phyloP scores from a whole-genome alignment of 2,329 filamentous ascomycete genomes.

The Pleurostoma richardsiae region DNA sequence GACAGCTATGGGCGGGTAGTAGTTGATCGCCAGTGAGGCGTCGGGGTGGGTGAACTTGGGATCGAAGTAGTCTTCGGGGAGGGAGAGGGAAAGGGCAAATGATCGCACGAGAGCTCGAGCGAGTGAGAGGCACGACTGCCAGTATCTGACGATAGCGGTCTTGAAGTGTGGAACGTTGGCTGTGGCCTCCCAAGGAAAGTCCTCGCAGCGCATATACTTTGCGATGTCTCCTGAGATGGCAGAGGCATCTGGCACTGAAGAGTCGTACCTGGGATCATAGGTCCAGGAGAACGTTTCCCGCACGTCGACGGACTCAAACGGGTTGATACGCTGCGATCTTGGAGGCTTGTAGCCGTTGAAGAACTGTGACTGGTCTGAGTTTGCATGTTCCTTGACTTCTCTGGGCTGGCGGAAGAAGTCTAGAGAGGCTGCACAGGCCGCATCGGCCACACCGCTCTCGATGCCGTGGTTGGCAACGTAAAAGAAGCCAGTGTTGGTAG shows the following conservation, averaged over 20 bases:
- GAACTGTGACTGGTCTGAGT: constrained; percentile 29
- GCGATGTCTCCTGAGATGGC: constrained; percentile 37
- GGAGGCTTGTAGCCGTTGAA: constrained; percentile 43
- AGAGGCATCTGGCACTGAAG: constrained; percentile 31
- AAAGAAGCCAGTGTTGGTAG: constrained; percentile 49
- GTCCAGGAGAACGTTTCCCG: constrained; percentile 46
- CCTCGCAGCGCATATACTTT: constrained; percentile 36
- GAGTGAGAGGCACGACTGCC: constrained; percentile 40
- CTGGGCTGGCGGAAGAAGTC: constrained; percentile 43
- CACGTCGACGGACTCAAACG: constrained; percentile 41
- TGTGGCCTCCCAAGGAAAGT: constrained; percentile 48
- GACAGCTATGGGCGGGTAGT: constrained; percentile 23
- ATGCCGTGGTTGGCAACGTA: constrained; percentile 49
- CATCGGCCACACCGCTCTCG: constrained; percentile 17
- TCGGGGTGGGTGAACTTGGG: constrained; percentile 46
- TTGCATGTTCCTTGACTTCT: constrained; percentile 33
- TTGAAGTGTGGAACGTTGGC: constrained; percentile 43
- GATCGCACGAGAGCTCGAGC: constrained; percentile 43
- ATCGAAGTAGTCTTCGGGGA: constrained; percentile 52
- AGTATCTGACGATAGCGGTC: constrained; percentile 38
- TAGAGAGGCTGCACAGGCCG: constrained; percentile 25
- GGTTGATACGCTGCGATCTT: constrained; percentile 39
- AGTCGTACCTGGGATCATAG: constrained; percentile 49
- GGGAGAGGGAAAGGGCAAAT: constrained; percentile 49
- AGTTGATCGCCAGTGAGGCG: constrained; percentile 33